Evolutionary conservation across 305 asterid genomes (phyloP).

Genomic region (Solanum aculeatissimum): DNA sequence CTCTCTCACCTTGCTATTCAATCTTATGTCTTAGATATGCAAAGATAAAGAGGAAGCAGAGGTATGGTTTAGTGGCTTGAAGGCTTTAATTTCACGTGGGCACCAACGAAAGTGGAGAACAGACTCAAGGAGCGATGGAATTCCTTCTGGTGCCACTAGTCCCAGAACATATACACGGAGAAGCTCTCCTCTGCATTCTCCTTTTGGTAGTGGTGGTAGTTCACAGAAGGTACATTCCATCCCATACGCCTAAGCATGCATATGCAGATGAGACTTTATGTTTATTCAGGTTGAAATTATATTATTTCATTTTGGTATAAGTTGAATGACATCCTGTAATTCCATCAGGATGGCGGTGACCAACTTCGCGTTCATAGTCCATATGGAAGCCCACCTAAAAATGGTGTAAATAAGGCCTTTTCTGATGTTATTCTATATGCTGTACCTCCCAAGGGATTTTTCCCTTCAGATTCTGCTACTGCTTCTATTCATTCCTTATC

Average conservation of each 20-base stretch:
- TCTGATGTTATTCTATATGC: conserved; percentile 47
- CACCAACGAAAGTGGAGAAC: conserved; percentile 83
- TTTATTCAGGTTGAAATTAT: background rate
- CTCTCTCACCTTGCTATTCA: background rate
- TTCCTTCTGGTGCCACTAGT: conserved; percentile 83
- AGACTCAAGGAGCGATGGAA: conserved; percentile 84
- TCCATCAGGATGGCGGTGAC: conserved; percentile 57
- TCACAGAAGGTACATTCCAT: conserved; percentile 52
- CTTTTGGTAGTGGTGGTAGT: conserved; percentile 64
- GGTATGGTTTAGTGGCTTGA: conserved; percentile 94
- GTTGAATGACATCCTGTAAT: conserved; percentile 14
- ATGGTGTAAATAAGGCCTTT: conserved; percentile 52
- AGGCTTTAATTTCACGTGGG: conserved; percentile 76
- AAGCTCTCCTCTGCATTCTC: conserved; percentile 81
- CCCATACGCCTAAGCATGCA: background rate
- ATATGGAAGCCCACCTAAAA: conserved; percentile 74
- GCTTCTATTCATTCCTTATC: conserved; percentile 66
- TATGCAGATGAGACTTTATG: background rate
- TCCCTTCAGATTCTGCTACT: conserved; percentile 62
- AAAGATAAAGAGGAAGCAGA: conserved; percentile 98
- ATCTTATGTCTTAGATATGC: conserved; percentile 45
- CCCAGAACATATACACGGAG: conserved; percentile 76
- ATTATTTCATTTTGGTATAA: background rate
- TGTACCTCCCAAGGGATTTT: conserved; percentile 64
- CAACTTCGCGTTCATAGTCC: conserved; percentile 69